phyloP scores from a whole-genome alignment of 768 basidiomycete species.

The Hygrophoropsis aurantiaca region DNA sequence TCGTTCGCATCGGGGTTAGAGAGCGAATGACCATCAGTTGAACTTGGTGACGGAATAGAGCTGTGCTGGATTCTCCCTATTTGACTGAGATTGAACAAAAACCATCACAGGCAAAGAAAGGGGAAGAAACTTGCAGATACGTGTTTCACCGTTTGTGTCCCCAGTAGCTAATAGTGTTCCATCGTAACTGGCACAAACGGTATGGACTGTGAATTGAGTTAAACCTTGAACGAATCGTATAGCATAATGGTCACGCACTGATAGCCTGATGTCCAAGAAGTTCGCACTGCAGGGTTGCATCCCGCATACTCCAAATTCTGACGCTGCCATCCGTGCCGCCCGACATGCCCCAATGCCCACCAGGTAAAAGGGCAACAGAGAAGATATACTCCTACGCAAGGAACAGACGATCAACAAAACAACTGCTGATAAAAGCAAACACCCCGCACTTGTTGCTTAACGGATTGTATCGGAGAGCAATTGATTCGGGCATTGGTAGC shows the following conservation, averaged over 20 bases:
- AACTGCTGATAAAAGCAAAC: too few species aligned
- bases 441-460: slow-evolving; percentile 57
- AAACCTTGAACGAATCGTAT: neutral
- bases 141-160: slow-evolving; percentile 58
- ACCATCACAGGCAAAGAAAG: too few species aligned
- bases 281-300: slow-evolving; percentile 79
- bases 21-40: too few species aligned
- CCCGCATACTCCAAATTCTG: slow-evolving; percentile 79
- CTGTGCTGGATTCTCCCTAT: too few species aligned
- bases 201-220: slow-evolving; percentile 43
- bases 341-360: slow-evolving; percentile 86
- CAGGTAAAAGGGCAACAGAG: slow-evolving; percentile 72
- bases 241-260: slow-evolving; percentile 29
- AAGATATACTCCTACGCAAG: slow-evolving; percentile 52
- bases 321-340: slow-evolving; percentile 90
- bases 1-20: neutral
- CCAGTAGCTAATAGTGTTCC: slow-evolving; percentile 58
- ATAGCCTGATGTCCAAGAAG: slow-evolving; percentile 66
- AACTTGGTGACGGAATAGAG: too few species aligned
- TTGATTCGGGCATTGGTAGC: slow-evolving; percentile 10
- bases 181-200: slow-evolving; percentile 55
- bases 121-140: slow-evolving; percentile 44
- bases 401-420: too few species aligned
- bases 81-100: too few species aligned
- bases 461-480: slow-evolving; percentile 61